A percentile compares a stretch with the other conserved stretches of the same genome.
These are phyloP conservation scores for Fusarium pseudograminearum DNA, from an alignment of 2,329 filamentous ascomycete species.

Conservation along the genomic window DNA sequence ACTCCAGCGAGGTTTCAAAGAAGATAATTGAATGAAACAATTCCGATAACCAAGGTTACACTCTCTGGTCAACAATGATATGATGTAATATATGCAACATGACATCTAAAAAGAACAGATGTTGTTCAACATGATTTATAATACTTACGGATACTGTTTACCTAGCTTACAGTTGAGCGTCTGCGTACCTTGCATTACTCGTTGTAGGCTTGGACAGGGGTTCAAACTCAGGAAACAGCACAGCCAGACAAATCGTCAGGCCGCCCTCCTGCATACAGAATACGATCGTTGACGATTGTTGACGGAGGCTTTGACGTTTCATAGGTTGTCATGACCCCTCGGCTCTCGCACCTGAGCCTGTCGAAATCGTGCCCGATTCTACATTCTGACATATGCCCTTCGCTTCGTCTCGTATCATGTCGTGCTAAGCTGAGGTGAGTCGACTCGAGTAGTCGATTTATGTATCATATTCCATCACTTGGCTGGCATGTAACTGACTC, in stretches of 20 bases:
- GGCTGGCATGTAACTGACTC: constrained; percentile 12
- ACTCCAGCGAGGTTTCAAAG: not conserved
- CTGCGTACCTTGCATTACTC: constrained; percentile 41
- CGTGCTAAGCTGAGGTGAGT: not conserved
- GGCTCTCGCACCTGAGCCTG: constrained; percentile 22
- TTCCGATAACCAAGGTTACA: not conserved
- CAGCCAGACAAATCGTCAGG: constrained; percentile 32
- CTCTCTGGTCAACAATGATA: not conserved
- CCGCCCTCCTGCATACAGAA: constrained; percentile 23
- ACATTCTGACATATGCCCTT: constrained; percentile 32
- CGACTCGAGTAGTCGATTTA: constrained; percentile 6
- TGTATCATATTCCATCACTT: constrained; percentile 7
- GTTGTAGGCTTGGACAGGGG: constrained; percentile 26
- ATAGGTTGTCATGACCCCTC: constrained; percentile 37
- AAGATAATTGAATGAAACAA: not conserved
- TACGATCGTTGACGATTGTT: constrained; percentile 13
- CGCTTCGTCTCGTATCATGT: constrained; percentile 10
- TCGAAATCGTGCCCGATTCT: constrained; percentile 9
- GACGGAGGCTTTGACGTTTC: constrained; percentile 36
- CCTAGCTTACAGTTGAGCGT: not conserved
- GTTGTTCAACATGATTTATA: constrained; percentile 9
- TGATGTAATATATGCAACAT: not conserved
- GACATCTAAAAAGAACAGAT: not conserved
- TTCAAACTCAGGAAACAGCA: constrained; percentile 15
- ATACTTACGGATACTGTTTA: not conserved